Evolutionary conservation across 2,329 filamentous ascomycete genomes (phyloP).

Genomic region (Beauveria sp.): DNA sequence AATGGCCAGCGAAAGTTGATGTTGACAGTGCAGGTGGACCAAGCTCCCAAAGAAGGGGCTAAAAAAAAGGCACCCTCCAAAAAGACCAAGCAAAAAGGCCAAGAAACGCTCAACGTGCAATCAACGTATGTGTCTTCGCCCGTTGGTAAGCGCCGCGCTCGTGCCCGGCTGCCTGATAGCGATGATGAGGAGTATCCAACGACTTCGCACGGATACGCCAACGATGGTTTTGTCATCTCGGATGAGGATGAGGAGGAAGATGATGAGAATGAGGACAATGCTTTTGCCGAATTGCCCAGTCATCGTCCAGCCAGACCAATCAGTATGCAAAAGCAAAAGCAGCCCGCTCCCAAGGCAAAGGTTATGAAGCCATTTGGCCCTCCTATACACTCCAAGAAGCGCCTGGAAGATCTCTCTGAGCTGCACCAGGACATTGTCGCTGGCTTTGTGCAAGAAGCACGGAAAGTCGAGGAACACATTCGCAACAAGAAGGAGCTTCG

Average conservation of each 20-base stretch:
- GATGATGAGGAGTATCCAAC: slow-evolving; percentile 29
- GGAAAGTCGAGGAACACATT: slow-evolving; percentile 50
- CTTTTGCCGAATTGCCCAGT: slow-evolving; percentile 37
- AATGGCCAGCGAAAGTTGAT: slow-evolving; percentile 37
- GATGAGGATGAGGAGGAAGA: slow-evolving; percentile 25
- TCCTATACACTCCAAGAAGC: slow-evolving; percentile 51
- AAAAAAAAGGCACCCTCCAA: slow-evolving; percentile 18
- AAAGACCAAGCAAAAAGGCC: slow-evolving; percentile 24
- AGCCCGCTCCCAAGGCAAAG: slow-evolving; percentile 2
- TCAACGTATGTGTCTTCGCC: slow-evolving; percentile 47
- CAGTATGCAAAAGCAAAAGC: slow-evolving; percentile 12
- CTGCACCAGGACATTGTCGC: slow-evolving; percentile 57
- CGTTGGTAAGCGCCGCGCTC: slow-evolving; percentile 27
- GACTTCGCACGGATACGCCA: slow-evolving; percentile 39
- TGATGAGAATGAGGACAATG: slow-evolving; percentile 33
- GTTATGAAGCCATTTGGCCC: slow-evolving; percentile 35
- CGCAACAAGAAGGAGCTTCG: slow-evolving; percentile 51
- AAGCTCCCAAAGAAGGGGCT: neutral
- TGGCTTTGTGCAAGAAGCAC: slow-evolving; percentile 57
- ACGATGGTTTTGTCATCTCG: slow-evolving; percentile 42
- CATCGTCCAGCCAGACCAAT: slow-evolving; percentile 30
- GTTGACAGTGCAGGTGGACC: slow-evolving; percentile 30
- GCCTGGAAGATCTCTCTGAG: slow-evolving; percentile 46
- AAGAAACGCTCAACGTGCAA: slow-evolving; percentile 33
- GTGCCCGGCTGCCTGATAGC: slow-evolving; percentile 18